A percentile compares a stretch with the other conserved stretches of the same genome.
Conservation (phyloP, 192 early-diverging fungal species). For the Backusella macrospora region DNA sequence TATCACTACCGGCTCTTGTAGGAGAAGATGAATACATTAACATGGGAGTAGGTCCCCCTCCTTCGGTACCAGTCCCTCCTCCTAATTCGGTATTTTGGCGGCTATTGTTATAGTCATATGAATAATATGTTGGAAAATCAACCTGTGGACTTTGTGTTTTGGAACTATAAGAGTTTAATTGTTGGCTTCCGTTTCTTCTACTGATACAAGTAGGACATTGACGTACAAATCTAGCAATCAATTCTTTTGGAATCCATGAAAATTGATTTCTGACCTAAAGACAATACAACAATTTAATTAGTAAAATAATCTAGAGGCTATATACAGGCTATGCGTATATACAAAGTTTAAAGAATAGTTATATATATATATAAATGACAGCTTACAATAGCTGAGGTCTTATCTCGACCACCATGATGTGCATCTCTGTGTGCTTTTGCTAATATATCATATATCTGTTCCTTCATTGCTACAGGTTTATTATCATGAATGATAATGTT, state of each 20-base stretch:
- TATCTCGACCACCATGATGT: slow-evolving; percentile 58
- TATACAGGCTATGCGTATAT: no score
- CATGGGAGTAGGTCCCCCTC: neutral
- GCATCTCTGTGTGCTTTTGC: slow-evolving; percentile 51
- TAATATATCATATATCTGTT: slow-evolving; percentile 52
- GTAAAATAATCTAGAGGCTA: no score
- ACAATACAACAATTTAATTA: neutral
- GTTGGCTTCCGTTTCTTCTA: slow-evolving; percentile 24
- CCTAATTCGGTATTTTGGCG: neutral
- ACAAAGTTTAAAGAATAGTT: neutral
- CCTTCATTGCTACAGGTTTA: slow-evolving; percentile 55
- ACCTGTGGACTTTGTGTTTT: slow-evolving; percentile 10
- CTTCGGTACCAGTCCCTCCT: no score
- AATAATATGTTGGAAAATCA: neutral
- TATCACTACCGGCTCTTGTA: slow-evolving; percentile 10
- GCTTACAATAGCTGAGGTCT: slow-evolving; percentile 56
- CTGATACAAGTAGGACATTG: slow-evolving; percentile 36
- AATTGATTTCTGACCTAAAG: slow-evolving; percentile 28
- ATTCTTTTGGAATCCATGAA: slow-evolving; percentile 39
- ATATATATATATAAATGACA: neutral
- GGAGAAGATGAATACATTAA: slow-evolving; percentile 3
- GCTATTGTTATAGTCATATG: neutral
- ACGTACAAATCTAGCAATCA: slow-evolving; percentile 34
- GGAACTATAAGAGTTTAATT: slow-evolving; percentile 2
- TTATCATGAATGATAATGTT: slow-evolving; percentile 54